Base-by-base conservation (phyloP, 225 moss, liverwort and hornwort species). In the Physcomitrium patens region DNA sequence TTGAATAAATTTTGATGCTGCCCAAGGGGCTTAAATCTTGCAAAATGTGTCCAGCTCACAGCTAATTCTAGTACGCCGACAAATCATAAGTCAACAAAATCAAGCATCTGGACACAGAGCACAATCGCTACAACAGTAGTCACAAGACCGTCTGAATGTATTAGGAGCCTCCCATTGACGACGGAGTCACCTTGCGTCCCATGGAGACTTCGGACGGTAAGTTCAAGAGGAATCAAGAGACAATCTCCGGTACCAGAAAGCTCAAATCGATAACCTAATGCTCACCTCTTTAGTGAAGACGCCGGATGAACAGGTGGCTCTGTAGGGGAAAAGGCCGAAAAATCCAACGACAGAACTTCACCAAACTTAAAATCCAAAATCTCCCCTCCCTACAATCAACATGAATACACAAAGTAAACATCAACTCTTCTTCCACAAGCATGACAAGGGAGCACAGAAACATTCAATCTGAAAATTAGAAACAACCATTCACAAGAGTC, bases 261-360 rank as follows among this genome's bases (percentile, higher is more conserved):
- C 23, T 57, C 77, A 7, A 28, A 46, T 53, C 63, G 9, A 27
- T 9, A 15, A 45, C 27, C 62, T 58, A 37, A 28, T 52, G 73
- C 52, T 64, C 79, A 93, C 93, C 89, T 93, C 77, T 82, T 84
- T 84, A 80, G 62, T 65, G 79, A 70, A 82, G 84, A 72, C 80
- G 81, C 71, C 72, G 83, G 86, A 65, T 84, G 87, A 86, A 85
- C 91, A 85, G 86, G 84, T 77, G 89, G 81, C 80, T 89, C 89
- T 55, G 79, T 74, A 62, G 79, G 81, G 67, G 87, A 89, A 31
- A 80, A 44, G 70, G 84, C 79, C 62, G 79, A 69, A 57, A 84
- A 56, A 51, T 64, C 47, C 19, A 52, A 54, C 11, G 52, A 44
- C 1, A 58, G 73, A 68, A 65, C 64, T 57, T 77, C 84, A 44